phyloP scores from a whole-genome alignment of 2,329 filamentous ascomycete genomes.

The Whalleya microplaca region DNA sequence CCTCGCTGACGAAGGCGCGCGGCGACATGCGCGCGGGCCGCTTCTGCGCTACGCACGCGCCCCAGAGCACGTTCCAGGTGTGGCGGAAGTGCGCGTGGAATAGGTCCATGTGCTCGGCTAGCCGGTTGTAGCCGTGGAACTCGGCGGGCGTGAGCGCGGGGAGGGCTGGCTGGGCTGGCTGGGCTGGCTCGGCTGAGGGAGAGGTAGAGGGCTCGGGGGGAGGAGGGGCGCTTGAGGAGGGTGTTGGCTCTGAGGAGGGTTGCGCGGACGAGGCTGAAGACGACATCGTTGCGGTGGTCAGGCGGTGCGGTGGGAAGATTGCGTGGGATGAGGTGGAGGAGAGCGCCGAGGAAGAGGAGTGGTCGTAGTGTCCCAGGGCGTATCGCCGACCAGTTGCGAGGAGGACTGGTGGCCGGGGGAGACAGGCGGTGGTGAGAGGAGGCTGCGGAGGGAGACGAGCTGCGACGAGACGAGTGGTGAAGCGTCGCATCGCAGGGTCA shows the following conservation, averaged over 20 bases:
- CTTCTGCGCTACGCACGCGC: constrained; percentile 53
- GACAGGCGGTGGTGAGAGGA: not conserved
- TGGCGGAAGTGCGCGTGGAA: constrained; percentile 81
- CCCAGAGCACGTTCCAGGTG: constrained; percentile 73
- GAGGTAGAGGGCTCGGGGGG: too few relatives aligned
- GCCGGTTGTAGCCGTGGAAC: constrained; percentile 71
- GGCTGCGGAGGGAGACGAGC: not conserved
- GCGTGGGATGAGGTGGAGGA: not conserved
- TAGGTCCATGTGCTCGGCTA: constrained; percentile 75
- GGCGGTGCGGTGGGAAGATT: not conserved
- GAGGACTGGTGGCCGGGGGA: not conserved
- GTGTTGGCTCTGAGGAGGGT: too few relatives aligned
- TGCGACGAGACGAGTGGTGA: constrained; percentile 8
- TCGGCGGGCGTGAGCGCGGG: constrained; percentile 69
- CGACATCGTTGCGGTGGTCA: not conserved
- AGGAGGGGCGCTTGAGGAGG: too few relatives aligned
- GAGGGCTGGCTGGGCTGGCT: constrained; percentile 50
- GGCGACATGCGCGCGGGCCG: constrained; percentile 68
- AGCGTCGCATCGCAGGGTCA: constrained; percentile 7
- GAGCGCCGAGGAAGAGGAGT: not conserved
- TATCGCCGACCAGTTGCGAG: not conserved
- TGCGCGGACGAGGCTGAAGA: not conserved
- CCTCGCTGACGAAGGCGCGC: constrained; percentile 68
- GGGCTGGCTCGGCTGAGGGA: too few relatives aligned
- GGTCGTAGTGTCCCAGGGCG: not conserved